Evolutionary conservation across 371 early-diverging fungal genomes (phyloP), one percentile per base, ranked within the genome.

Genomic region (Entomophthora muscae): DNA sequence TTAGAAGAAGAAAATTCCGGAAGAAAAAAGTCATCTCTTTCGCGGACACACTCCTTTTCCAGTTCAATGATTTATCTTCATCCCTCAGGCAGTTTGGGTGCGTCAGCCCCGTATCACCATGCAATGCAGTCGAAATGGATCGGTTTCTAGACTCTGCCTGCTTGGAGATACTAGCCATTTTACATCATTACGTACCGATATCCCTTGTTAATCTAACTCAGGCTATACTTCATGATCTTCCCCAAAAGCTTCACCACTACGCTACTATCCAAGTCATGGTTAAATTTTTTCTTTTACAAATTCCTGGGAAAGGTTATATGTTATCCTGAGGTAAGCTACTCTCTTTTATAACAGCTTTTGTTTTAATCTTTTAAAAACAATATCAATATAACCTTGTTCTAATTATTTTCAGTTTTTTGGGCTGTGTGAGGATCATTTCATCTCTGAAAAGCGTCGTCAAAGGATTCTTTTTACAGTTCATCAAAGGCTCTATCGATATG

Each of bases 301-400:
- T 75, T 75, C 64, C 67, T 75, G 66, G 73, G 71, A 65, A 68
- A 70, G 64, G 70, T 69, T n/a, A 71, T 75, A 10, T 69, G 71
- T 23, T 72, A 72, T 32, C 75, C 75, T 7, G 75, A 74, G 70
- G 75, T 68, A 66, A 66, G 63, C n/a, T n/a, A n/a, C n/a, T n/a
- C n/a, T n/a, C n/a, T n/a, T n/a, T n/a, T n/a, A n/a, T n/a, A n/a
- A n/a, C n/a, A n/a, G n/a, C n/a, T n/a, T n/a, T n/a, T n/a, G n/a
- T n/a, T n/a, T n/a, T n/a, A n/a, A n/a, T n/a, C n/a, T n/a, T n/a
- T n/a, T n/a, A n/a, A n/a, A n/a, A n/a, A n/a, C n/a, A n/a, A n/a
- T n/a, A n/a, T n/a, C n/a, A n/a, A n/a, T n/a, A 31, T 52, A 30
- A 32, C 55, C 17, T 1, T 24, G n/a, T 17, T 32, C 28, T 54